These are phyloP conservation scores for Rutstroemia sp. DNA, from an alignment of 2,329 filamentous ascomycete genomes.

Conservation along the genomic window DNA sequence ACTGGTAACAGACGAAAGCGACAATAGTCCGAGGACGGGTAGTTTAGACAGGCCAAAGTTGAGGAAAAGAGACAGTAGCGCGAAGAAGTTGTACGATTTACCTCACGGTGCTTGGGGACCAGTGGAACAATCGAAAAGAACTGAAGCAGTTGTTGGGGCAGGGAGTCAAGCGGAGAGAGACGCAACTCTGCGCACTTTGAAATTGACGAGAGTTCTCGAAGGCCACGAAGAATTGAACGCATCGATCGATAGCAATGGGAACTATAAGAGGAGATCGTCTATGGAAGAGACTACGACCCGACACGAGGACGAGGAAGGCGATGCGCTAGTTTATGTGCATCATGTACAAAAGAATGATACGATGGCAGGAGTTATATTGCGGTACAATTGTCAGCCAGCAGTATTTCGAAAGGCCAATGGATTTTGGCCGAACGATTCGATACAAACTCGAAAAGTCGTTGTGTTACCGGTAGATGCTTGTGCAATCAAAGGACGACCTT, in stretches of 20 bases:
- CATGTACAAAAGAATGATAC: slow-evolving; percentile 77
- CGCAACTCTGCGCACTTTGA: slow-evolving; percentile 46
- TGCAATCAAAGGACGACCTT: slow-evolving; percentile 67
- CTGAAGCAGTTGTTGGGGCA: slow-evolving; percentile 37
- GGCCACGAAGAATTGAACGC: slow-evolving; percentile 54
- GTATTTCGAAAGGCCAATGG: slow-evolving; percentile 82
- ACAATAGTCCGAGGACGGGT: slow-evolving; percentile 6
- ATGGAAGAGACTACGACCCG: slow-evolving; percentile 19
- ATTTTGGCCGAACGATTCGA: slow-evolving; percentile 88
- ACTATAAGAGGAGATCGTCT: slow-evolving; percentile 26
- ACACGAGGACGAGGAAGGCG: slow-evolving; percentile 51
- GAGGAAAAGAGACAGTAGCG: slow-evolving; percentile 11
- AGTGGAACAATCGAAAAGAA: slow-evolving; percentile 14
- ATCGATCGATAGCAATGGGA: slow-evolving; percentile 40
- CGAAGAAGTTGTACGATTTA: slow-evolving; percentile 13
- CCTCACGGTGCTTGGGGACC: slow-evolving; percentile 26
- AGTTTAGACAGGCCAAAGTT: slow-evolving; percentile 7
- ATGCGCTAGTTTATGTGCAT: slow-evolving; percentile 86
- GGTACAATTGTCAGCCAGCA: slow-evolving; percentile 79
- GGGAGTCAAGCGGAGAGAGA: slow-evolving; percentile 48
- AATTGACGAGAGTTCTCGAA: slow-evolving; percentile 52
- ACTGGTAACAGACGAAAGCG: slow-evolving; percentile 13
- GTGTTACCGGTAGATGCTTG: slow-evolving; percentile 86
- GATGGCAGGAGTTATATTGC: slow-evolving; percentile 82
- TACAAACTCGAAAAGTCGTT: slow-evolving; percentile 75